A percentile compares a stretch with the other conserved stretches of the same genome.
Conservation (phyloP, 2,329 filamentous ascomycete genomes). For the Colletotrichum gloeosporioides region DNA sequence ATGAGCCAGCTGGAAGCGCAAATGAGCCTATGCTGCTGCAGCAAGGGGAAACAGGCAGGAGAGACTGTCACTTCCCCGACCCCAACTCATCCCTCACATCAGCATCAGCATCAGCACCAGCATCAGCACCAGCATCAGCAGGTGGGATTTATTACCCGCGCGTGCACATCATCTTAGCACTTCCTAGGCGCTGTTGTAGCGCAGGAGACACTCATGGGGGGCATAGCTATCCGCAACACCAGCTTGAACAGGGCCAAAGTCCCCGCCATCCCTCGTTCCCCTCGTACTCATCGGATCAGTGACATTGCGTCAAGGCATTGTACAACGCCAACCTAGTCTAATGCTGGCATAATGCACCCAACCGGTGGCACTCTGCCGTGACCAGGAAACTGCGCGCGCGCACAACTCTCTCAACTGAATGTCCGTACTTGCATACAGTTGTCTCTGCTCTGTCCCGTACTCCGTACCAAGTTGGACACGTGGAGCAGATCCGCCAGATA, state of each 20-base stretch:
- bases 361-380: background rate
- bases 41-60: background rate
- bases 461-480: background rate
- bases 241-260: background rate
- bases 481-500: background rate
- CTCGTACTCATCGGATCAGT: background rate
- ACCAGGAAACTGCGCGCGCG: background rate
- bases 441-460: background rate
- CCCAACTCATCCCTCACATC: background rate
- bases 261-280: background rate
- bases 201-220: background rate
- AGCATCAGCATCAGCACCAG: background rate
- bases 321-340: background rate
- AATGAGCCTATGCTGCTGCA: background rate
- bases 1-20: slow-evolving; percentile 4
- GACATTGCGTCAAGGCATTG: background rate
- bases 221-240: background rate
- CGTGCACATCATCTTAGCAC: background rate
- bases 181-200: background rate
- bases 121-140: background rate
- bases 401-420: background rate
- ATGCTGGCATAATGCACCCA: background rate
- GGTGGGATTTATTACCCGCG: background rate
- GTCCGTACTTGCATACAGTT: background rate
- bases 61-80: background rate